These are phyloP conservation scores for Candida dajiaensis DNA, from an alignment of 805 yeast genomes.

Conservation along the genomic window DNA sequence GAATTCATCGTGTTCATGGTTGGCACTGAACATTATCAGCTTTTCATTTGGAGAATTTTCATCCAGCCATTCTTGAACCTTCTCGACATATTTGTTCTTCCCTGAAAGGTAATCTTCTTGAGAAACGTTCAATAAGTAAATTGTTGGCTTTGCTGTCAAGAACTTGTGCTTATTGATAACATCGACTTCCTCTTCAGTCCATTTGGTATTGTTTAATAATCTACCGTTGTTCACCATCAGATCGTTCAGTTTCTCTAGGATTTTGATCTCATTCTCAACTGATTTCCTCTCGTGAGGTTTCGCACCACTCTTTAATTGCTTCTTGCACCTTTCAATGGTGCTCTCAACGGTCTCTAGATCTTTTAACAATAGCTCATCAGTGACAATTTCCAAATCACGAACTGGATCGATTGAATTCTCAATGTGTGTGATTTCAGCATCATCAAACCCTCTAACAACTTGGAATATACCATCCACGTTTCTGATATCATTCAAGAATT, in stretches of 20 bases:
- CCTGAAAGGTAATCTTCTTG: conserved; percentile 58
- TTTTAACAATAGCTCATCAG: conserved; percentile 70
- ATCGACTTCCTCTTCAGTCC: conserved; percentile 62
- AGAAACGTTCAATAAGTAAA: conserved; percentile 68
- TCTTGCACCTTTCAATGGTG: conserved; percentile 45
- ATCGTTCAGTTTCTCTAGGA: conserved; percentile 36
- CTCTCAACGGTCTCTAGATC: conserved; percentile 68
- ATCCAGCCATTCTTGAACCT: conserved; percentile 60
- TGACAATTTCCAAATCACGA: conserved; percentile 68
- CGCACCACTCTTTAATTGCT: conserved; percentile 32
- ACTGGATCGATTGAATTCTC: conserved; percentile 69
- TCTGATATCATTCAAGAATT: conserved; percentile 70
- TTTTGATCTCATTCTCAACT: conserved; percentile 32
- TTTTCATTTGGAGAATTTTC: conserved; percentile 61
- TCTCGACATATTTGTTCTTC: conserved; percentile 43
- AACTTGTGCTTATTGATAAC: conserved; percentile 66
- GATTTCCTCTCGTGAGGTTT: conserved; percentile 45
- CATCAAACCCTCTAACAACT: conserved; percentile 69
- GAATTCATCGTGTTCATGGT: conserved; percentile 35
- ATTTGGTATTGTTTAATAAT: conserved; percentile 51
- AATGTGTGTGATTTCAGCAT: conserved; percentile 72
- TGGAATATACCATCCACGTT: conserved; percentile 80
- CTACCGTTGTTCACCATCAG: conserved; percentile 58
- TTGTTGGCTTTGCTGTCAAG: conserved; percentile 85
- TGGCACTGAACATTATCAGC: conserved; percentile 64